Evolutionary conservation across 345 rosid species (phyloP).

Genomic region (Fremontodendron californicum): DNA sequence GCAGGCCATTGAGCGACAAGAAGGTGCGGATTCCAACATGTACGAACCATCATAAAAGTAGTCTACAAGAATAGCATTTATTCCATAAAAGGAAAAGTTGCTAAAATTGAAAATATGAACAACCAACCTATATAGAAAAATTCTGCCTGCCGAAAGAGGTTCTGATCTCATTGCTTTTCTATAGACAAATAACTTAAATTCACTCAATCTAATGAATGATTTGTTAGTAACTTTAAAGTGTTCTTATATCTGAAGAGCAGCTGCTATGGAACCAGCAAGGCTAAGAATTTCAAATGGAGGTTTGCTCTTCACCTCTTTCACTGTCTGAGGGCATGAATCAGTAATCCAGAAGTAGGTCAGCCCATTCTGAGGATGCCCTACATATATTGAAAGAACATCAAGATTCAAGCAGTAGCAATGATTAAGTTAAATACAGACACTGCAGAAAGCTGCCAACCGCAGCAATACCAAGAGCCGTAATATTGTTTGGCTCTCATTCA

Average conservation of each 20-base stretch:
- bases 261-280: slow-evolving; percentile 79
- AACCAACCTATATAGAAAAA: background rate
- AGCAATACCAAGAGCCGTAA: background rate
- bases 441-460: background rate
- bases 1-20: background rate
- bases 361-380: slow-evolving; percentile 71
- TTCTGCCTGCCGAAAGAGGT: background rate
- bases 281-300: slow-evolving; percentile 89
- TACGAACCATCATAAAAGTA: background rate
- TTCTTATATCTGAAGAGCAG: slow-evolving; percentile 66
- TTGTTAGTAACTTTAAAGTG: background rate
- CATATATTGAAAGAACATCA: background rate
- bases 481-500: background rate
- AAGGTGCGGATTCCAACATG: background rate
- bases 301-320: slow-evolving; percentile 61
- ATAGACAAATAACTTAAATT: background rate
- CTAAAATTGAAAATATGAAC: background rate
- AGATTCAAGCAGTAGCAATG: background rate
- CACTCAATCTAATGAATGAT: background rate
- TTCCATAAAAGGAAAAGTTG: background rate
- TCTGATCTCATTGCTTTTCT: background rate
- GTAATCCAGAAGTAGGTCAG: slow-evolving; percentile 92
- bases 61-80: background rate
- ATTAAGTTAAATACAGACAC: background rate
- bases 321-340: slow-evolving; percentile 83